phyloP scores from a whole-genome alignment of 345 rosid genomes.

The Brassica cretica region DNA sequence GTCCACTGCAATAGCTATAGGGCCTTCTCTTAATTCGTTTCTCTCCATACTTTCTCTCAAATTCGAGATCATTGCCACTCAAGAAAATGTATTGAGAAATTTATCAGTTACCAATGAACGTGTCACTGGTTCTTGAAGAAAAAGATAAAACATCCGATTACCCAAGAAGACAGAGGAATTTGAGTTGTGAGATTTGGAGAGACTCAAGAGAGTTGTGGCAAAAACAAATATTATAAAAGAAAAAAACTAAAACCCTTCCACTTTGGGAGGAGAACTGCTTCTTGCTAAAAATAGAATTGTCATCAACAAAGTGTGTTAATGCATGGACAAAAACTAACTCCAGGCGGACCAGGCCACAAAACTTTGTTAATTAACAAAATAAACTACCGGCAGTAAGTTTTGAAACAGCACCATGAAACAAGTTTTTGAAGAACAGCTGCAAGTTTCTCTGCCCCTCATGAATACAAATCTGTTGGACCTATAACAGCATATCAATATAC shows the following conservation, averaged over 20 bases:
- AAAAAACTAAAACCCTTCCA: conserved; percentile 8
- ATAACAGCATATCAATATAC: not conserved
- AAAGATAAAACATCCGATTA: not conserved
- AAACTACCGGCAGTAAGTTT: conserved; percentile 14
- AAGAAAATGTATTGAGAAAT: not conserved
- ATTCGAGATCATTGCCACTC: conserved; percentile 27
- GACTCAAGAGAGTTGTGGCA: conserved; percentile 2
- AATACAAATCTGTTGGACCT: too few relatives aligned
- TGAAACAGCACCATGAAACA: conserved; percentile 23
- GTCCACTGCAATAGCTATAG: conserved; percentile 49
- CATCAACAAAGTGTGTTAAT: conserved; percentile 12
- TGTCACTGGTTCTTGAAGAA: conserved; percentile 11
- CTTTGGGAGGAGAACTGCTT: conserved; percentile 18
- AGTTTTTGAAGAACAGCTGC: not conserved
- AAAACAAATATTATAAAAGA: not conserved
- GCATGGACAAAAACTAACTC: conserved; percentile 34
- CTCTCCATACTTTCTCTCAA: conserved; percentile 35
- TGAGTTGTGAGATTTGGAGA: conserved; percentile 19
- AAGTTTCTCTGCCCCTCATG: not conserved
- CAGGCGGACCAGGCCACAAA: conserved; percentile 20
- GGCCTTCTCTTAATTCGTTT: conserved; percentile 31
- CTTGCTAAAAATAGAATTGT: conserved; percentile 33
- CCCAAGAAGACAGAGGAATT: not conserved
- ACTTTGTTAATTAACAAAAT: conserved; percentile 10
- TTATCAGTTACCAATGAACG: not conserved